phyloP scores from a whole-genome alignment of 2,329 filamentous ascomycete genomes.

The Xylaria sp. region DNA sequence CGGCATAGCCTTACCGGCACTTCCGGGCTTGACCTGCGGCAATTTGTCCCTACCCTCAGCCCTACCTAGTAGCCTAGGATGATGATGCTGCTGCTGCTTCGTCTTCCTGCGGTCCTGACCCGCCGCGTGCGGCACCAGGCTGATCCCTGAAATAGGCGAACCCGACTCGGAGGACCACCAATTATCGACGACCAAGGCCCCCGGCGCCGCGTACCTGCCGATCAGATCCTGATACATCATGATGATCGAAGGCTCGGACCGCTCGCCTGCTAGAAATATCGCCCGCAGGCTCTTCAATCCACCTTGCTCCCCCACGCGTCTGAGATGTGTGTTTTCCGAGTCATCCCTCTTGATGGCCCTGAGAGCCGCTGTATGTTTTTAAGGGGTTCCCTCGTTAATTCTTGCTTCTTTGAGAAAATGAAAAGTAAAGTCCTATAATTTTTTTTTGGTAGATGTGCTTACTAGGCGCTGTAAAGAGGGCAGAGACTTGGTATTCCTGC shows the following conservation, averaged over 20 bases:
- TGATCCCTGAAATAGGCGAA: conserved; percentile 68
- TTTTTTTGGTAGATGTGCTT: conserved; percentile 32
- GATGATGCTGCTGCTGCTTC: conserved; percentile 34
- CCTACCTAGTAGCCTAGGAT: conserved; percentile 49
- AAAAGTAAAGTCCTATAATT: not conserved
- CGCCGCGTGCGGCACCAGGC: conserved; percentile 67
- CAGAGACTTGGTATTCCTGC: conserved; percentile 85
- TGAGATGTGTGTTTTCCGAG: conserved; percentile 75
- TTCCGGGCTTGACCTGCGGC: conserved; percentile 79
- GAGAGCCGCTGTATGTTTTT: conserved; percentile 66
- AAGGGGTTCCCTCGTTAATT: not conserved
- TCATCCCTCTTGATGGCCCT: conserved; percentile 90
- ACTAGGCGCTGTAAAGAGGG: conserved; percentile 86
- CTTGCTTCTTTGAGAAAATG: not conserved
- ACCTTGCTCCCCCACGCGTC: conserved; percentile 70
- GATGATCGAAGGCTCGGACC: conserved; percentile 88
- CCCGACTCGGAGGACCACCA: conserved; percentile 72
- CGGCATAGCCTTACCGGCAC: conserved; percentile 89
- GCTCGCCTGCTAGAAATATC: conserved; percentile 88
- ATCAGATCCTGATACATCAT: conserved; percentile 82
- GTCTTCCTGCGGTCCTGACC: conserved; percentile 61
- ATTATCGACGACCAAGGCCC: conserved; percentile 68
- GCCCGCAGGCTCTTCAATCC: conserved; percentile 78
- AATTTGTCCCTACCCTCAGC: conserved; percentile 43
- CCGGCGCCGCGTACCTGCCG: conserved; percentile 70